Evolutionary conservation across 768 basidiomycete species (phyloP).

Genomic region (Fistulinella prunicolor): DNA sequence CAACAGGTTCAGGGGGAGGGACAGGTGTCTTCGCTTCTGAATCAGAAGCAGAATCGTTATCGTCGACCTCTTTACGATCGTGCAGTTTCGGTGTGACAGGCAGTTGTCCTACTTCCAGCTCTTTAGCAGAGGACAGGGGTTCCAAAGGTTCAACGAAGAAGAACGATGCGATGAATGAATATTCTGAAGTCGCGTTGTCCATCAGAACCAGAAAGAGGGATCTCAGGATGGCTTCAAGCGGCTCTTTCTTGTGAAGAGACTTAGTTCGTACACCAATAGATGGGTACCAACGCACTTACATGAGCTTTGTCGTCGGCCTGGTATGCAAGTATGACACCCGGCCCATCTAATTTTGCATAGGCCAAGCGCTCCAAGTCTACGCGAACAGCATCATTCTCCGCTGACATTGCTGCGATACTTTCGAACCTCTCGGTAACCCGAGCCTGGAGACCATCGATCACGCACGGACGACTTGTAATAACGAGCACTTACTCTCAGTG

Average conservation of each 20-base stretch:
- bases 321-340: conserved; percentile 76
- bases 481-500: conserved; percentile 58
- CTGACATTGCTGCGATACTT: conserved; percentile 48
- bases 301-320: conserved; percentile 86
- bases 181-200: conserved; percentile 94
- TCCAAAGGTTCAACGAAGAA: conserved; percentile 47
- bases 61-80: conserved; percentile 35
- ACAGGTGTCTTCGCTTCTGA: conserved; percentile 49
- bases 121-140: conserved; percentile 31
- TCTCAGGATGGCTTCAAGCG: conserved; percentile 79
- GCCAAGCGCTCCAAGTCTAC: conserved; percentile 56
- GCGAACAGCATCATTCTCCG: conserved; percentile 37
- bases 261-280: conserved; percentile 10
- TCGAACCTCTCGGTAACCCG: conserved; percentile 71
- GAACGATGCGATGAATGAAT: conserved; percentile 82
- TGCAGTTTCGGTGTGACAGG: conserved; percentile 44
- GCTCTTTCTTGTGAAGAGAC: conserved; percentile 58
- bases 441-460: conserved; percentile 39
- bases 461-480: not conserved
- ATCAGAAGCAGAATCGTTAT: conserved; percentile 40
- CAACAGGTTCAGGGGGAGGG: conserved; percentile 27
- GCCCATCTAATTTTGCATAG: conserved; percentile 75
- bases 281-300: conserved; percentile 53
- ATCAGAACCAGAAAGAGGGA: conserved; percentile 87
- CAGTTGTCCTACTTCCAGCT: conserved; percentile 32